These are phyloP conservation scores for Orbilia javanica DNA, from an alignment of 2,329 filamentous ascomycete genomes.

Conservation along the genomic window DNA sequence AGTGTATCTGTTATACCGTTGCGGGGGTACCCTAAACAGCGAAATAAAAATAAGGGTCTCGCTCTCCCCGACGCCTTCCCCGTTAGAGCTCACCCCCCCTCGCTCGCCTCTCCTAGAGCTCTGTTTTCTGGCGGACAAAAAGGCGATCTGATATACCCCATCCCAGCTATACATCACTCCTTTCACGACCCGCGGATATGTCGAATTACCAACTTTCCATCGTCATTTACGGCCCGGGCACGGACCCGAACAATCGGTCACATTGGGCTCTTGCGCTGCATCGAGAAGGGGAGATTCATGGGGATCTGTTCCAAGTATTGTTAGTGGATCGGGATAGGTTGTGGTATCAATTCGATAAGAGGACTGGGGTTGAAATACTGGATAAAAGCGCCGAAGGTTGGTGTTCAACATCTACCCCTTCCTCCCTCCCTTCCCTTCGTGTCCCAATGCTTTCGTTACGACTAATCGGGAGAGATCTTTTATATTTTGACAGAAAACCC, in stretches of 20 bases:
- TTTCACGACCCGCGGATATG: slow-evolving; percentile 2
- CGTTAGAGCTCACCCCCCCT: background rate
- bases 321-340: slow-evolving; percentile 20
- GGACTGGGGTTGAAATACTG: slow-evolving; percentile 20
- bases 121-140: background rate
- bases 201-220: slow-evolving; percentile 28
- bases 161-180: background rate
- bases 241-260: slow-evolving; percentile 26
- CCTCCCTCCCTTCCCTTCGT: background rate
- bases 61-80: slow-evolving; percentile 15
- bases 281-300: slow-evolving; percentile 8
- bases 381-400: slow-evolving; percentile 28
- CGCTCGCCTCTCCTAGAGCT: background rate
- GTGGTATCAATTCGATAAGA: slow-evolving; percentile 31
- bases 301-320: slow-evolving; percentile 29
- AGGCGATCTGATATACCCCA: background rate
- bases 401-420: background rate
- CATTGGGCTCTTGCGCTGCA: slow-evolving; percentile 34
- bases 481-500: background rate
- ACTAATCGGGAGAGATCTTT: background rate
- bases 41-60: slow-evolving; percentile 12
- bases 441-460: background rate
- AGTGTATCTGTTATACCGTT: slow-evolving; percentile 21
- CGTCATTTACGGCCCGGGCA: slow-evolving; percentile 28
- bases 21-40: slow-evolving; percentile 16